Base-by-base conservation (phyloP, 2,329 filamentous ascomycete genomes). In the Chalaropsis ovoidea region DNA sequence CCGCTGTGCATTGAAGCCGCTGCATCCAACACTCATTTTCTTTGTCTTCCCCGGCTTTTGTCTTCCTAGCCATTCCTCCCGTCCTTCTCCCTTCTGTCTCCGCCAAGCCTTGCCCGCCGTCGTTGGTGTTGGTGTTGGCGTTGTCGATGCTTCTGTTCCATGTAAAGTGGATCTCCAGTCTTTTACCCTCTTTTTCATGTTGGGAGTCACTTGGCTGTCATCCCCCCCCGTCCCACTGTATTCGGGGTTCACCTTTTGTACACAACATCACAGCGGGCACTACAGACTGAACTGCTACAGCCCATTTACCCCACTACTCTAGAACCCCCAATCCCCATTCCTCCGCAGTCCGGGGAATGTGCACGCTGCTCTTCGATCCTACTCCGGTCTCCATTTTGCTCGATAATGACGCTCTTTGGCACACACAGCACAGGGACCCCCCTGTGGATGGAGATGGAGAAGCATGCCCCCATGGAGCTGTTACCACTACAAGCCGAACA, bases 41-140 rank as follows among this genome's bases (percentile, higher is more conserved):
- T 58, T 39, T 58, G 54, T 58, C 54, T 58, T 58, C 54, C 54
- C 31, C 2, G 27, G 43, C 15, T 58, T n/a, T 39, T 35, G 54
- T 58, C 54, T 58, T 35, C 27, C 54, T 17, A n/a, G 31, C 3
- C 27, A 35, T 58, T 58, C 54, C 54, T 58, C 54, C 54, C 54
- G 54, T 35, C 13, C 27, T 31, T 56, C 13, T n/a, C 52, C 27
- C 52, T 56, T 35, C 27, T 54, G n/a, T 31, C 31, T 31, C 27
- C 27, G 17, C n/a, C 54, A 39, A 58, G 39, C 54, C 27, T 58
- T 39, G 10, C 27, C 54, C 15, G 11, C 22, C 22, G 15, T 19
- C 7, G n/a, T n/a, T 22, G 19, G n/a, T 8, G 8, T 4, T 49
- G n/a, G 19, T 19, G 10, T 15, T 24, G 24, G 22, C 22, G 47